Evolutionary conservation across 352 stramenopile genomes (phyloP).

Genomic region (Phytophthora ramorum): DNA sequence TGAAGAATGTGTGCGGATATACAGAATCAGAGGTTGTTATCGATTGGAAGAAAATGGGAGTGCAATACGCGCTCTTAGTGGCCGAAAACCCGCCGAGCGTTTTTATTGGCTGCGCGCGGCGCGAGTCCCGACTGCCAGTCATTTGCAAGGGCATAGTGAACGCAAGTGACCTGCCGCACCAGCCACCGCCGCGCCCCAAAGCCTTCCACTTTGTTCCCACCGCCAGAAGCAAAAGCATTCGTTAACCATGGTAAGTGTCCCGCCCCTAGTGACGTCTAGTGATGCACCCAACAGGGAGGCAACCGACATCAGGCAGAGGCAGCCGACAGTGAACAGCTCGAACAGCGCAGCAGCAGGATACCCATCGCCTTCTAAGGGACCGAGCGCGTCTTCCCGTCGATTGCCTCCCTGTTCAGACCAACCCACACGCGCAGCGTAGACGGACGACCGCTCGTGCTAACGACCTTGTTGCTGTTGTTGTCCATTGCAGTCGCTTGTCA

Average conservation of each 20-base stretch:
- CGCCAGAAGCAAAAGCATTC: constrained; percentile 87
- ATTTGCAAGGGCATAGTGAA: constrained; percentile 76
- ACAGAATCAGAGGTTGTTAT: neutral
- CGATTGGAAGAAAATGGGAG: constrained; percentile 39
- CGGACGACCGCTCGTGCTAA: constrained; percentile 6
- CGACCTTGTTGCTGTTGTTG: constrained; percentile 11
- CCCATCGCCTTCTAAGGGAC: neutral
- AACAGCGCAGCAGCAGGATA: constrained; percentile 14
- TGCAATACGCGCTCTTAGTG: constrained; percentile 28
- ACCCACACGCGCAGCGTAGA: neutral
- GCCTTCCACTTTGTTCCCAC: constrained; percentile 77
- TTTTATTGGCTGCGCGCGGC: constrained; percentile 45
- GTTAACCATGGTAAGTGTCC: constrained; percentile 79
- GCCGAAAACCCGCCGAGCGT: constrained; percentile 26
- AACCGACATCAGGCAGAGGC: neutral
- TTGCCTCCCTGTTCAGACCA: neutral
- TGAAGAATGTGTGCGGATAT: neutral
- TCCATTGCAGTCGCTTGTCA: constrained; percentile 84
- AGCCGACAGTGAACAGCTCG: neutral
- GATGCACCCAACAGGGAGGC: constrained; percentile 3
- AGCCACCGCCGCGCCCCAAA: constrained; percentile 21
- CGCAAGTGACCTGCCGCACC: constrained; percentile 52
- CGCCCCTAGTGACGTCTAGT: neutral
- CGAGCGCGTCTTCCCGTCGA: neutral
- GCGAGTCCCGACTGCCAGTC: constrained; percentile 80